A percentile compares a stretch with the other conserved stretches of the same genome.
Evolutionary conservation across 2,329 filamentous ascomycete species (phyloP).

Genomic region (Ceratocystiopsis brevicomis): DNA sequence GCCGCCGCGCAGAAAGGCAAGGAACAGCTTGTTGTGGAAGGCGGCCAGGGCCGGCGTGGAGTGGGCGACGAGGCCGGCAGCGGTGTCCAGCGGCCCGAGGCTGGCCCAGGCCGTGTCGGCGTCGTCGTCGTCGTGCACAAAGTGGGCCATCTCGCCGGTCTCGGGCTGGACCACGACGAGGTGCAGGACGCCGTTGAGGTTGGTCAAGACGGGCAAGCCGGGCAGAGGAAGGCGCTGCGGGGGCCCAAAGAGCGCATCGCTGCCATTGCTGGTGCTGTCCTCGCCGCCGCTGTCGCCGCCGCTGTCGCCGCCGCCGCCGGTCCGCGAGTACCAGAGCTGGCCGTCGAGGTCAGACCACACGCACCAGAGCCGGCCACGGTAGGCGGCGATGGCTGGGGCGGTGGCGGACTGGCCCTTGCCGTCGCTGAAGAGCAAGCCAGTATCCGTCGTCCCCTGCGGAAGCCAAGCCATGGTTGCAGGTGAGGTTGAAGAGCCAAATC

Average conservation of each 20-base stretch:
- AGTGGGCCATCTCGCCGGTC: conserved; percentile 15
- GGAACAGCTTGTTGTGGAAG: conserved; percentile 18
- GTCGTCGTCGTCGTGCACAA: conserved; percentile 16
- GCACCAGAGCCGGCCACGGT: conserved; percentile 19
- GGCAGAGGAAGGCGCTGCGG: conserved; percentile 13
- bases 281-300: conserved; percentile 2
- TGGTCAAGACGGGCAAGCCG: conserved; percentile 16
- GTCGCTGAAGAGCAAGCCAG: conserved; percentile 12
- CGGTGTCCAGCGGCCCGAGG: conserved; percentile 11
- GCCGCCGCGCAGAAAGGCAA: conserved; percentile 14
- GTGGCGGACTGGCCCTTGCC: conserved; percentile 14
- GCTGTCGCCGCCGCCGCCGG: conserved; percentile 5
- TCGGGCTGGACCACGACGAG: conserved; percentile 14
- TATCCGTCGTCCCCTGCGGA: conserved; percentile 13
- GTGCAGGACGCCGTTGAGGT: conserved; percentile 17
- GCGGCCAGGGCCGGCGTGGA: conserved; percentile 15
- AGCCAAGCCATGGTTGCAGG: conserved; percentile 12
- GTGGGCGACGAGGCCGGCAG: conserved; percentile 10
- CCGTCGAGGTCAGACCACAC: conserved; percentile 17
- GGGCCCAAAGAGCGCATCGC: conserved; percentile 12
- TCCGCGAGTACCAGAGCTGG: conserved; percentile 16
- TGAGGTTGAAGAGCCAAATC: too few relatives aligned
- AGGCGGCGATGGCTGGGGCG: conserved; percentile 16
- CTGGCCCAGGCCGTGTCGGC: conserved; percentile 10
- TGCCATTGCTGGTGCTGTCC: conserved; percentile 4